A percentile compares a stretch with the other conserved stretches of the same genome.
Evolutionary conservation across 208 protist species (phyloP).

Genomic region (Leishmania martiniquensis): DNA sequence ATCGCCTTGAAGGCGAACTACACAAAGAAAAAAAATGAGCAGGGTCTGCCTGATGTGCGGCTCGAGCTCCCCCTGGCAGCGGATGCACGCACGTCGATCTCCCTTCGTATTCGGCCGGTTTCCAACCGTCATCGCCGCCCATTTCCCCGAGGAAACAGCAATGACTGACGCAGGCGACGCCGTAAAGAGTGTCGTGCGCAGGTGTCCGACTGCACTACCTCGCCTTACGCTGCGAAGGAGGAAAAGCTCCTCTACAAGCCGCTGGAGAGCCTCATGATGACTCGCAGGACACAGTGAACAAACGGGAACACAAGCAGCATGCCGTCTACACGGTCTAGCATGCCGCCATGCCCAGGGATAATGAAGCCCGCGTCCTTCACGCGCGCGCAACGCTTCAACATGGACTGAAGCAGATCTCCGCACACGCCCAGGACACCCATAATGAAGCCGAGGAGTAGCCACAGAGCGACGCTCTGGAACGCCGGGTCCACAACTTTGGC

Average conservation of each 20-base stretch:
- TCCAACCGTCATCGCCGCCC: background rate
- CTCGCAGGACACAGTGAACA: conserved; percentile 59
- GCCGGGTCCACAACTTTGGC: conserved; percentile 30
- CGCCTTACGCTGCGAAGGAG: background rate
- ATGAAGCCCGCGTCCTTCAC: conserved; percentile 90
- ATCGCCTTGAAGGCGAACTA: background rate
- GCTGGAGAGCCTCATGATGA: conserved; percentile 26
- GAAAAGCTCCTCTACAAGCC: background rate
- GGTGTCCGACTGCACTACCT: background rate
- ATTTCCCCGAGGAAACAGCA: background rate
- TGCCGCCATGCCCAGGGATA: conserved; percentile 89
- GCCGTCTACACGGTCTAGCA: conserved; percentile 91
- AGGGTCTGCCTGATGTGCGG: too few species aligned
- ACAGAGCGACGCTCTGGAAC: conserved; percentile 45
- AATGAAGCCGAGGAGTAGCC: conserved; percentile 56
- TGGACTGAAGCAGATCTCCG: conserved; percentile 89
- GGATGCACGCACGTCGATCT: background rate
- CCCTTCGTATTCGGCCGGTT: background rate
- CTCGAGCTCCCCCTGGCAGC: background rate
- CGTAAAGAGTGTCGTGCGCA: background rate
- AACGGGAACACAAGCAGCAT: conserved; percentile 79
- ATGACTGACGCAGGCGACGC: background rate
- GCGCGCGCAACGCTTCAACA: conserved; percentile 83
- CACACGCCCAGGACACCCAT: conserved; percentile 78
- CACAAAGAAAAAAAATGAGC: background rate